phyloP scores from a whole-genome alignment of 2,329 filamentous ascomycete species.

The Colletotrichum tropicicola region DNA sequence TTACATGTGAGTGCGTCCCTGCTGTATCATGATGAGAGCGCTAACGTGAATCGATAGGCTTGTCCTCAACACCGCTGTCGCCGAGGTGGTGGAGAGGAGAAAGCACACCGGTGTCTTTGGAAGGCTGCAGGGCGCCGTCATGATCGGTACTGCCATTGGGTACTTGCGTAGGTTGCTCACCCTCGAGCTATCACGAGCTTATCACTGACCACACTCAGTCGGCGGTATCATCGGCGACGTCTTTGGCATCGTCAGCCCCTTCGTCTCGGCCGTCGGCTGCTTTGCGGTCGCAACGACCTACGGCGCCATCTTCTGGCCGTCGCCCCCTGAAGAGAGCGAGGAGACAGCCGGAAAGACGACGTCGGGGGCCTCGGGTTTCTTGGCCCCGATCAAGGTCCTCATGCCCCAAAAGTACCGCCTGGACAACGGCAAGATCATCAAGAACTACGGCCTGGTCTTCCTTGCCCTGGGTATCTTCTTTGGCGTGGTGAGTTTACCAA shows the following conservation, averaged over 20 bases:
- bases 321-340: constrained; percentile 35
- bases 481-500: constrained; percentile 59
- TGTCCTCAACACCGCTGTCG: constrained; percentile 73
- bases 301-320: constrained; percentile 42
- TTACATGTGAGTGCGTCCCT: constrained; percentile 57
- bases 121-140: constrained; percentile 70
- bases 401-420: constrained; percentile 64
- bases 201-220: constrained; percentile 40
- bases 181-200: background rate
- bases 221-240: constrained; percentile 72
- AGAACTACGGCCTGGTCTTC: constrained; percentile 70
- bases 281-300: constrained; percentile 40
- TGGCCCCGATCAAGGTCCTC: constrained; percentile 71
- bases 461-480: constrained; percentile 73
- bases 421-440: constrained; percentile 56
- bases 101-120: constrained; percentile 73
- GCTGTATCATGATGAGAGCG: background rate
- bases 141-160: constrained; percentile 72
- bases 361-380: constrained; percentile 57
- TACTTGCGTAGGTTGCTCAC: constrained; percentile 57
- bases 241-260: constrained; percentile 71
- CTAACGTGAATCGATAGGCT: constrained; percentile 48
- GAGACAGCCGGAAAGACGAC: constrained; percentile 31
- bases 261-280: constrained; percentile 60
- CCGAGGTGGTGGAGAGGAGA: constrained; percentile 68